Evolutionary conservation across 805 yeast genomes (phyloP).

Genomic region (Zygosaccharomyces lentus): DNA sequence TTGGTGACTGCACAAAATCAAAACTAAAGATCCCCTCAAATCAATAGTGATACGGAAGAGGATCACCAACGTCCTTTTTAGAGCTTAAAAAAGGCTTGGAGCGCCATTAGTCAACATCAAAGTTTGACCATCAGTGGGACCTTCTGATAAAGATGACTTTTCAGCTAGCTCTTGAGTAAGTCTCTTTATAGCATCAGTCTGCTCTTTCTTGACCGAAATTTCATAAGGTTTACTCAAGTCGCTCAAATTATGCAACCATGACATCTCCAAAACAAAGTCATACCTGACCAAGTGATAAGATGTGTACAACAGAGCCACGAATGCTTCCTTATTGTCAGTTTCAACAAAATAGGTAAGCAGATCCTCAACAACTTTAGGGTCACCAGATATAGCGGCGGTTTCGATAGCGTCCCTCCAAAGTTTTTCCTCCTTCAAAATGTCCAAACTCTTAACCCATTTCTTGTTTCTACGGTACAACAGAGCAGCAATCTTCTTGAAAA

Average conservation of each 20-base stretch:
- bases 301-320: slow-evolving; percentile 81
- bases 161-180: slow-evolving; percentile 69
- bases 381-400: slow-evolving; percentile 81
- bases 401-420: slow-evolving; percentile 92
- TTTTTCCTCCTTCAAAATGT: slow-evolving; percentile 84
- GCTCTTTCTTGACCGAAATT: slow-evolving; percentile 80
- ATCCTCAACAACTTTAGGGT: slow-evolving; percentile 81
- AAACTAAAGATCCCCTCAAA: slow-evolving; percentile 15
- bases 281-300: slow-evolving; percentile 75
- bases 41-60: background rate
- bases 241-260: slow-evolving; percentile 83
- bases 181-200: slow-evolving; percentile 58
- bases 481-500: slow-evolving; percentile 96
- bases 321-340: slow-evolving; percentile 93
- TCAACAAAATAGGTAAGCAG: slow-evolving; percentile 88
- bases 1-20: background rate
- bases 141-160: slow-evolving; percentile 51
- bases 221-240: slow-evolving; percentile 90
- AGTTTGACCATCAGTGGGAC: slow-evolving; percentile 55
- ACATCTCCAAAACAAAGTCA: slow-evolving; percentile 81
- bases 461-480: slow-evolving; percentile 88
- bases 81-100: slow-evolving; percentile 1
- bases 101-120: slow-evolving; percentile 80
- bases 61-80: background rate
- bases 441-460: slow-evolving; percentile 86